Base-by-base conservation (phyloP, 1,284 basidiomycete species). In the Gymnopus androsaceus region DNA sequence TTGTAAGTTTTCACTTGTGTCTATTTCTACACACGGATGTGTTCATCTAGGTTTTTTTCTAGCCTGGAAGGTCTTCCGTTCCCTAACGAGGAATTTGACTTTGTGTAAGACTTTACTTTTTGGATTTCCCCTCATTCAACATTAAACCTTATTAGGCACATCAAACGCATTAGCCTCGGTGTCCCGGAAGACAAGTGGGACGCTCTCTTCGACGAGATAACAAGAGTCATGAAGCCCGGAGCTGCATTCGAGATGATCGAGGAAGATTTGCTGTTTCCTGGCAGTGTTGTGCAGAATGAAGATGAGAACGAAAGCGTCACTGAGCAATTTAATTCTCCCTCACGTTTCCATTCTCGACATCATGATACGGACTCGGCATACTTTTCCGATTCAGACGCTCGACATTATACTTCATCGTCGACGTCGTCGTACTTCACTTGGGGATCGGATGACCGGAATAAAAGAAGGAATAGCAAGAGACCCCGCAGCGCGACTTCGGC, bases 121-220 rank as follows among this genome's bases (percentile, higher is more conserved):
- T 21, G 1, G 33, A 5, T 4, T 17, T 37, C 33, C 6, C 41
- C 30, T n/a, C 15, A 23, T 31, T 27, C 14, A 9, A 36, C 36
- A 47, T 33, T 34, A 8, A 51, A 27, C 44, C 34, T 15, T 14
- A 30, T 38, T 34, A 88, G 85, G 31, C 84, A 85, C 65, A 72
- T 86, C 59, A 85, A 85, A 61, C 78, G 87, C 12, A 82, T 90
- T 45, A 82, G 84, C 1, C 75, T 85, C 23, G 87, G 85, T 34
- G 83, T 90, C 37, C 87, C 87, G 14, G 87, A 89, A 64, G 77
- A 88, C 65, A 85, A 84, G 83, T 88, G 85, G 86, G 83, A 87
- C 61, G 55, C 63, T 2, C 66, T 88, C 21, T 76, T 88, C 28
- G 85, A 87, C 67, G 87, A 88, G 67, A 77, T 88, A 30, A 69